Evolutionary conservation across 768 basidiomycete species (phyloP).

Genomic region (Boletus subparvulus): DNA sequence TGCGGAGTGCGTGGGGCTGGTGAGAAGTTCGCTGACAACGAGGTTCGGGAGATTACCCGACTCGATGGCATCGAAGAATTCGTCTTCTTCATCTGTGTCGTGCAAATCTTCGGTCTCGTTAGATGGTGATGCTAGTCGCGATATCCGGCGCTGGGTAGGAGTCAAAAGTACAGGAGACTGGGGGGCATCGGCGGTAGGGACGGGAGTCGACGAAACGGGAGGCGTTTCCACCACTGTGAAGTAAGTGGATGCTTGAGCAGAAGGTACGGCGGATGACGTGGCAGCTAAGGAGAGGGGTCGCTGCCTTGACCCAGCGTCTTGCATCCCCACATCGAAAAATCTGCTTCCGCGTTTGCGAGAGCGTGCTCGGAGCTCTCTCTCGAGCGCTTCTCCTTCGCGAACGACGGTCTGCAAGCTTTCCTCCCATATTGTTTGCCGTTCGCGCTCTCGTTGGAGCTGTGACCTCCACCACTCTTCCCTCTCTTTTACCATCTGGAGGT

Average conservation of each 20-base stretch:
- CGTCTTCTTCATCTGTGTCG: conserved; percentile 84
- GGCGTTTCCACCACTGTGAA: conserved; percentile 26
- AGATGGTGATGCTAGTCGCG: conserved; percentile 14
- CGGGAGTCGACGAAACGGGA: conserved; percentile 8
- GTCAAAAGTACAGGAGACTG: conserved; percentile 16
- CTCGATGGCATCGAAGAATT: conserved; percentile 98
- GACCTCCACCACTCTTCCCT: conserved; percentile 81
- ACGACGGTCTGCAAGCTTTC: conserved; percentile 86
- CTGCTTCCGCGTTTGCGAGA: conserved; percentile 60
- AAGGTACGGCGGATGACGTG: conserved; percentile 10
- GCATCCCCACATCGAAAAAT: conserved; percentile 43
- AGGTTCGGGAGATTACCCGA: conserved; percentile 74
- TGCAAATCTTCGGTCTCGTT: conserved; percentile 36
- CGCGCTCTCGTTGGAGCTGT: conserved; percentile 62
- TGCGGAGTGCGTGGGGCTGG: conserved; percentile 41
- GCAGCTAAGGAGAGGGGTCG: conserved; percentile 19
- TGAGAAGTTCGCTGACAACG: conserved; percentile 63
- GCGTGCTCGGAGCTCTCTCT: conserved; percentile 69
- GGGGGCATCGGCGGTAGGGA: conserved; percentile 1
- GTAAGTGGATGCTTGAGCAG: conserved; percentile 21
- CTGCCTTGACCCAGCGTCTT: conserved; percentile 20
- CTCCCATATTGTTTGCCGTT: conserved; percentile 78
- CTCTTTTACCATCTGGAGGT: conserved; percentile 64
- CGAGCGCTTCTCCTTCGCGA: conserved; percentile 78
- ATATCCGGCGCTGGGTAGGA: conserved; percentile 22